Base-by-base conservation (phyloP, 2,329 filamentous ascomycete genomes). In the Phymatotrichopsis omnivora region DNA sequence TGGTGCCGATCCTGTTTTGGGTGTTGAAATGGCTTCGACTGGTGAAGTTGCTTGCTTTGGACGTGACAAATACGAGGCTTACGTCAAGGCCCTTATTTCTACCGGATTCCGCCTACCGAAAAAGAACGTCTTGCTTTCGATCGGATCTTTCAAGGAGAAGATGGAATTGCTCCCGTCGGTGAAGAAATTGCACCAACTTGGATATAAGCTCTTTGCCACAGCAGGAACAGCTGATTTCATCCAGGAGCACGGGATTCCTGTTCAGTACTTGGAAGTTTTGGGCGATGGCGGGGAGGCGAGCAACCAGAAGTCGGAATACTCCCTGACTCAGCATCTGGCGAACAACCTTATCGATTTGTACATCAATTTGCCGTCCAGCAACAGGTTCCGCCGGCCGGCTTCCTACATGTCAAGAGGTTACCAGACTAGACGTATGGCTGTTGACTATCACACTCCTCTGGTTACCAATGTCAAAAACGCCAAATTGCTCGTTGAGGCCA, bases 391-490 rank as follows among this genome's bases (percentile, higher is more conserved):
- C 58, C 80, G 91, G 56, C 91, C 91, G 24, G 91, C 91, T 59
- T 98, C 86, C 71, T 98, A 96, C 68, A 93, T 98, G 81, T 93
- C 84, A 66, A 91, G 91, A 69, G 91, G 91, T 50, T 98, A 98
- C 68, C 82, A 84, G 61, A 96, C 91, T 45, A 79, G 91, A 64
- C 80, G 91, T 65, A 95, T 98, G 87, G 91, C 91, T 27, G 91
- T 98, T 31, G 91, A 95, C 66, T 85, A 95, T 68, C 89, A 96
- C 68, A 93, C 91, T 43, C 91, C 91, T 47, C 71, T 98, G 50
- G 89, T 98, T 14, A 98, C 91, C 44, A 98, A 98, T 60, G 91
- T 98, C 65, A 98, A 98, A 75, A 96, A 95, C 62, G 91, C 91
- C 49, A 98, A 96, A 73, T 85, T 98, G 49, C 68, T 98, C 40